Evolutionary conservation across 2,329 filamentous ascomycete genomes (phyloP).

Genomic region (Rhynchosporium secalis): DNA sequence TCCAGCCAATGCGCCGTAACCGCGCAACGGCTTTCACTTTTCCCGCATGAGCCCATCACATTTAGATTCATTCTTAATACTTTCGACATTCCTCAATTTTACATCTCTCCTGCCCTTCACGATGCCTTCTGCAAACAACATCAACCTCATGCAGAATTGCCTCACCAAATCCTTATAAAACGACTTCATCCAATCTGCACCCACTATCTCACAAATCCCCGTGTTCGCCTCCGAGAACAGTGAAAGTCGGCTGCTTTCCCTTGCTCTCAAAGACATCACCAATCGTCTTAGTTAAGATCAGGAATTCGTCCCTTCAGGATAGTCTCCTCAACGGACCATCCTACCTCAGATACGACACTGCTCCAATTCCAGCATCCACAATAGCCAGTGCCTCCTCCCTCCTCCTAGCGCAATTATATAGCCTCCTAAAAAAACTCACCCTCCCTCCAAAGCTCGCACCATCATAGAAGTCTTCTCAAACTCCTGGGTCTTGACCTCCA

Average conservation of each 20-base stretch:
- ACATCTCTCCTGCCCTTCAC: conserved; percentile 21
- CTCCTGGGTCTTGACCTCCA: conserved; percentile 19
- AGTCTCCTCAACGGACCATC: conserved; percentile 19
- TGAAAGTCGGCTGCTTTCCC: conserved; percentile 23
- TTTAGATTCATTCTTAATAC: conserved; percentile 26
- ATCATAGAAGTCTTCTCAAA: conserved; percentile 3
- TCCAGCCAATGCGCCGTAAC: conserved; percentile 22
- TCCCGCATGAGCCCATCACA: conserved; percentile 16
- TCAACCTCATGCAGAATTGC: conserved; percentile 31
- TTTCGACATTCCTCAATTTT: conserved; percentile 19
- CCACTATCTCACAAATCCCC: conserved; percentile 8
- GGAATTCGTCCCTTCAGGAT: conserved; percentile 27
- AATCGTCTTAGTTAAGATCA: conserved; percentile 22
- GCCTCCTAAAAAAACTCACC: conserved; percentile 17
- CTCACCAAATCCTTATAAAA: conserved; percentile 24
- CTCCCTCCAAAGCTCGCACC: conserved; percentile 16
- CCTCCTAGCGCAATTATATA: conserved; percentile 14
- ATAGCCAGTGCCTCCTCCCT: conserved; percentile 8
- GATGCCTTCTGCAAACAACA: conserved; percentile 18
- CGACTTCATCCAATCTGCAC: conserved; percentile 25
- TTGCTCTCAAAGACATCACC: conserved; percentile 27
- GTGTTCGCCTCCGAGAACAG: neutral
- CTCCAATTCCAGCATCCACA: neutral
- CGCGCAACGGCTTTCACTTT: conserved; percentile 27
- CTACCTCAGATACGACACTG: conserved; percentile 19